Conservation (phyloP, 2,329 filamentous ascomycete species). For the Rhinocladiella mackenziei region DNA sequence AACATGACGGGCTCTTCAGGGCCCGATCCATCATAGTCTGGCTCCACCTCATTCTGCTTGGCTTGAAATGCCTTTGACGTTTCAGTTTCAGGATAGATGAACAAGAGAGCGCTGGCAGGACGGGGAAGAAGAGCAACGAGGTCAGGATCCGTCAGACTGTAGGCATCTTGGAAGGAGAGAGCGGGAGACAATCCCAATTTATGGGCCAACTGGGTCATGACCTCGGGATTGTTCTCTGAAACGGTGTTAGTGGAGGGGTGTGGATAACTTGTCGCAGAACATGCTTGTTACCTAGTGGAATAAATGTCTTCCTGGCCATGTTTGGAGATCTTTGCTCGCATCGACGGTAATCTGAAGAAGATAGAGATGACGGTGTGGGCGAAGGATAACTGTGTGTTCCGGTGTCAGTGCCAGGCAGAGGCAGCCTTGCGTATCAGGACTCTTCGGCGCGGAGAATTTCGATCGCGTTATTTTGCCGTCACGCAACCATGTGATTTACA, state of each 20-base stretch:
- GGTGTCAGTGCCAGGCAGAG: too few relatives aligned
- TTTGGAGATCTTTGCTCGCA: conserved; percentile 3
- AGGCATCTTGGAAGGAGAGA: conserved; percentile 53
- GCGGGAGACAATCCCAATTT: conserved; percentile 47
- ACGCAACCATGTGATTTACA: background rate
- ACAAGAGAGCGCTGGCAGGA: conserved; percentile 52
- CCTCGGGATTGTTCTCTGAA: conserved; percentile 53
- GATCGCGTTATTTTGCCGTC: background rate
- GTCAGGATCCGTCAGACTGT: conserved; percentile 50
- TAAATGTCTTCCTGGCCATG: conserved; percentile 17
- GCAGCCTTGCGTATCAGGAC: too few relatives aligned
- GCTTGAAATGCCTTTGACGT: conserved; percentile 36
- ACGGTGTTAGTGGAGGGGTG: background rate
- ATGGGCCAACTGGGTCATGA: conserved; percentile 49
- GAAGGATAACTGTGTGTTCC: too few relatives aligned
- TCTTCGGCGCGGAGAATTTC: too few relatives aligned
- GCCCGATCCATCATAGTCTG: conserved; percentile 47
- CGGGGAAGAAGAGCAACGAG: conserved; percentile 50
- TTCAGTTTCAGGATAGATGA: conserved; percentile 45
- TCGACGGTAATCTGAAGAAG: too few relatives aligned
- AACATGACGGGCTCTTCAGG: conserved; percentile 52
- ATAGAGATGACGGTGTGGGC: too few relatives aligned
- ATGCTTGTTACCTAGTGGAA: conserved; percentile 16
- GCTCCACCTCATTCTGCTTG: conserved; percentile 41
- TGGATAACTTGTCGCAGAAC: too few relatives aligned